These are phyloP conservation scores for Halophytophthora batemanensis DNA, from an alignment of 352 stramenopile genomes.

Conservation along the genomic window DNA sequence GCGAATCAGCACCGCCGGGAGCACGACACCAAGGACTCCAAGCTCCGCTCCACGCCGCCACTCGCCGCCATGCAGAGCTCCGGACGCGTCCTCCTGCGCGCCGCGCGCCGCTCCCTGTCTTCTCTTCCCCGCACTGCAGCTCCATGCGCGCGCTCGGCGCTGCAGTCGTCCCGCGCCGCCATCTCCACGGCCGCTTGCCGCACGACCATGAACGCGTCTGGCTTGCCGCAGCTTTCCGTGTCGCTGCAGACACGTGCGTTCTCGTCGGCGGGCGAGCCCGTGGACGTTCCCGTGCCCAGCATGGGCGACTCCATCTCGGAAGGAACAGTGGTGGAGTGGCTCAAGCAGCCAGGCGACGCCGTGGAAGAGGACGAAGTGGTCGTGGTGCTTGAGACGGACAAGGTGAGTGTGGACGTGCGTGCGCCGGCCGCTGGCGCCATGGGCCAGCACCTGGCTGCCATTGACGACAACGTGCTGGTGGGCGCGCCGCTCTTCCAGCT, in stretches of 20 bases:
- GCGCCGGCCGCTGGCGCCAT: constrained; percentile 86
- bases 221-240: not conserved
- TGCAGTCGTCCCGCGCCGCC: constrained; percentile 2
- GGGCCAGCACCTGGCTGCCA: constrained; percentile 85
- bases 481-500: constrained; percentile 92
- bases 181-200: constrained; percentile 3
- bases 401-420: constrained; percentile 92
- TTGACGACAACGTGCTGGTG: constrained; percentile 95
- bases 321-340: constrained; percentile 96
- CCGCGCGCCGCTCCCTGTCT: constrained; percentile 16
- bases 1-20: constrained; percentile 23
- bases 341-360: constrained; percentile 91
- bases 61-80: constrained; percentile 28
- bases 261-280: constrained; percentile 24
- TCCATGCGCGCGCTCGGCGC: constrained; percentile 10
- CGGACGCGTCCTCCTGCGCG: constrained; percentile 27
- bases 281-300: constrained; percentile 80
- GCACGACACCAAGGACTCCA: constrained; percentile 2
- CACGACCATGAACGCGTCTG: no score
- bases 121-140: constrained; percentile 8
- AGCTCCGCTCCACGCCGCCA: not conserved
- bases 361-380: constrained; percentile 96
- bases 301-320: constrained; percentile 97
- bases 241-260: constrained; percentile 28
- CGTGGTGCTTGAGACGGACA: constrained; percentile 98